Base-by-base conservation (phyloP, 352 stramenopile species). In the Blastocystis sp. region DNA sequence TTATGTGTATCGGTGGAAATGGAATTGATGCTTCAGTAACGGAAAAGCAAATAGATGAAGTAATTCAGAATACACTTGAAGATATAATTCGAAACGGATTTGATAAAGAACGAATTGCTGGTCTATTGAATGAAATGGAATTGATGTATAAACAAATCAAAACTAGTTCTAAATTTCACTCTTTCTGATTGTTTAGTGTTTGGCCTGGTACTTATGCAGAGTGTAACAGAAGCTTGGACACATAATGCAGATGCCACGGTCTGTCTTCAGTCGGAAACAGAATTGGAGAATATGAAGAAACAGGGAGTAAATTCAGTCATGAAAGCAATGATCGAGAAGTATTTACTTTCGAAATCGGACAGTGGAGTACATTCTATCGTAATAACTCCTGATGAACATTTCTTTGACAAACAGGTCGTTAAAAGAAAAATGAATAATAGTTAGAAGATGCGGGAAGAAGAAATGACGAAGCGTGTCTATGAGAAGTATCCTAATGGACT, bases 301-400 rank as follows among this genome's bases (percentile, higher is more conserved):
- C n/a, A 66, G n/a, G 73, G 73, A 64, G 73, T 84, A 1, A 84
- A 84, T 57, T 48, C 64, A 6, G 73, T 84, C 13, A 84, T 84
- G 73, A 84, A 84, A 27, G n/a, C 44, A 19, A 64, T 84, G 73
- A 84, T 84, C 53, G 30, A 42, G 13, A 84, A 84, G 73, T 84
- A 84, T 17, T 44, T 84, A 3, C 1, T 54, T n/a, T 37, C 73
- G 9, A 24, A 27, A 37, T 66, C 30, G 6, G 51, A 84, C 13
- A 22, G 27, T 30, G 73, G 73, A 51, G 33, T 84, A 0, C 64
- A 84, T 48, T 42, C n/a, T 30, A 44, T 84, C 1, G 51, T 84
- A 24, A 33, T 84, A 17, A 62, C 37, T 53, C 73, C 73, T 11
- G 73, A 84, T 64, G 73, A 30, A 13, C 7, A 51, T 0, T 84